A percentile compares a stretch with the other conserved stretches of the same genome.
Conservation (phyloP, 2,329 filamentous ascomycete genomes). For the Exophiala spinifera region DNA sequence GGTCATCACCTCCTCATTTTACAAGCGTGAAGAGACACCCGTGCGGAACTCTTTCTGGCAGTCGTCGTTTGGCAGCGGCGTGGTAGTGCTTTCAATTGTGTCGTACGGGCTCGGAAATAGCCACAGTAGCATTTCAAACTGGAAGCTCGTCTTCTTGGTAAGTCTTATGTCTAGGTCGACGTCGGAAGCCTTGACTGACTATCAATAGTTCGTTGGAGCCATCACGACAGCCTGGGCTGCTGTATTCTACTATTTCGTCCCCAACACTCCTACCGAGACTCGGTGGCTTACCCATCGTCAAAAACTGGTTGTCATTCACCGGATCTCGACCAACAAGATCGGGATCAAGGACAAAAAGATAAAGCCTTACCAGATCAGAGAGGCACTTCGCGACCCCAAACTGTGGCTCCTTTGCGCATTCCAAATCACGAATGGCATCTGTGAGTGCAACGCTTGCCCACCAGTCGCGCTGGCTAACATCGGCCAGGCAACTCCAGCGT, state of each 20-base stretch:
- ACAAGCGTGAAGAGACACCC: slow-evolving; percentile 36
- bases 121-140: slow-evolving; percentile 28
- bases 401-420: slow-evolving; percentile 39
- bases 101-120: slow-evolving; percentile 36
- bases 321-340: slow-evolving; percentile 41
- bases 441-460: slow-evolving; percentile 35
- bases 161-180: not conserved
- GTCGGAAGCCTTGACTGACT: not conserved
- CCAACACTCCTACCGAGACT: slow-evolving; percentile 38
- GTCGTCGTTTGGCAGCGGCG: slow-evolving; percentile 36
- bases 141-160: slow-evolving; percentile 40
- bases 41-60: slow-evolving; percentile 36
- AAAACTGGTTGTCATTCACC: slow-evolving; percentile 38
- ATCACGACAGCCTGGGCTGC: slow-evolving; percentile 44
- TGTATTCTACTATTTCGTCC: slow-evolving; percentile 35
- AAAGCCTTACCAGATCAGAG: slow-evolving; percentile 36
- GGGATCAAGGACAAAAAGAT: slow-evolving; percentile 39
- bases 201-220: slow-evolving; percentile 34
- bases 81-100: slow-evolving; percentile 36
- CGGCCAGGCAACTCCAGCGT: slow-evolving; percentile 50
- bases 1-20: slow-evolving; percentile 38
- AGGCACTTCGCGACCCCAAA: slow-evolving; percentile 40
- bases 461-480: slow-evolving; percentile 34
- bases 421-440: slow-evolving; percentile 43
- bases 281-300: slow-evolving; percentile 39